Conservation (phyloP, 1,284 basidiomycete genomes). For the Apiotrichum porosum region DNA sequence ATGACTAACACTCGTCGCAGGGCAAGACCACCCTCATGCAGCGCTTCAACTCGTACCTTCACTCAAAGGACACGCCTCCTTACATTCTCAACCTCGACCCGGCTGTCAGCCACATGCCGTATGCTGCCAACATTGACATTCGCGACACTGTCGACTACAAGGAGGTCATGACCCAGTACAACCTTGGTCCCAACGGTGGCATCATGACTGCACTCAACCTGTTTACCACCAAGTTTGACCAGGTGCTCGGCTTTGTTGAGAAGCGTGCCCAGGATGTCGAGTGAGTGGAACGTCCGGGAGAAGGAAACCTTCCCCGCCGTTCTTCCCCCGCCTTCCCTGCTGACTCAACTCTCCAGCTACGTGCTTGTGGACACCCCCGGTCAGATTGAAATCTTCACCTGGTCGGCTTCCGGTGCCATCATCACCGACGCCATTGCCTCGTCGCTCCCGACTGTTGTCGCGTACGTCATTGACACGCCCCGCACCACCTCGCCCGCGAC, state of each 20-base stretch:
- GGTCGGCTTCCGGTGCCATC: conserved; percentile 97
- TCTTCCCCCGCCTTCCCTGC: no score
- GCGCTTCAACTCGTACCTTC: conserved; percentile 81
- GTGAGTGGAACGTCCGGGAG: conserved; percentile 53
- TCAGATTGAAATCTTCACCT: conserved; percentile 99
- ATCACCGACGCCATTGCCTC: conserved; percentile 97
- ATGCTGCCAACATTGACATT: conserved; percentile 96
- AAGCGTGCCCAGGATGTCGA: conserved; percentile 82
- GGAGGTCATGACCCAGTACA: conserved; percentile 99
- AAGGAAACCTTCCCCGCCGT: no score
- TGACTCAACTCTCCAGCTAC: conserved; percentile 58
- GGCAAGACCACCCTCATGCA: conserved; percentile 98
- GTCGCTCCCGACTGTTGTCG: conserved; percentile 86
- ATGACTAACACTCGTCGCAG: conserved; percentile 44
- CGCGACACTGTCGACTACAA: conserved; percentile 95
- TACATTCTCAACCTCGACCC: conserved; percentile 98
- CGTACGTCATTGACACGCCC: conserved; percentile 97
- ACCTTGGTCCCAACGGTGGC: conserved; percentile 95
- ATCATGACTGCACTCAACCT: conserved; percentile 95
- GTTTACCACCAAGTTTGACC: conserved; percentile 99
- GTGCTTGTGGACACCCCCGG: conserved; percentile 96
- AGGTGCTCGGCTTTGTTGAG: conserved; percentile 88
- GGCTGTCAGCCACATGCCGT: conserved; percentile 83
- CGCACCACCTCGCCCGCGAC: conserved; percentile 91
- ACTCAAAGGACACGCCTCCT: conserved; percentile 61